phyloP scores from a whole-genome alignment of 768 basidiomycete species.

The Cystofilobasidium capitatum region DNA sequence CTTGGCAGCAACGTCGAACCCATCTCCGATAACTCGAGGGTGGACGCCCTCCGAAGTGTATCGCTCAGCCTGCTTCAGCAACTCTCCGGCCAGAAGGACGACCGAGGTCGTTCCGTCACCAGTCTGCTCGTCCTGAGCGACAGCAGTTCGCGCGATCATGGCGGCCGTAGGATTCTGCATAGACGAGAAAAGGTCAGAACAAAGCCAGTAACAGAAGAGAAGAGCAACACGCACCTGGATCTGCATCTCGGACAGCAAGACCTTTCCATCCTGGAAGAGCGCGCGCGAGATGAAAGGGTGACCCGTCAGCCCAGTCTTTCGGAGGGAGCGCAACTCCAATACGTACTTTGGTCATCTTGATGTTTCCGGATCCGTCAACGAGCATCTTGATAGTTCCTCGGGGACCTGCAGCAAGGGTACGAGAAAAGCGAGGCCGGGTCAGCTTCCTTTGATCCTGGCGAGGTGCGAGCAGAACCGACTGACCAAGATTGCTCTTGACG shows the following conservation, averaged over 20 bases:
- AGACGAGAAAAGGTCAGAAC: neutral
- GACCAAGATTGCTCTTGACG: constrained; percentile 93
- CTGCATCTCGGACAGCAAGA: constrained; percentile 97
- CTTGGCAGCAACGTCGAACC: constrained; percentile 96
- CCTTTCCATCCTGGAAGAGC: constrained; percentile 68
- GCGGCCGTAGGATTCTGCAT: constrained; percentile 83
- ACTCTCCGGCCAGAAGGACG: constrained; percentile 85
- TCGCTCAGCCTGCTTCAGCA: constrained; percentile 94
- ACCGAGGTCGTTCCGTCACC: constrained; percentile 98
- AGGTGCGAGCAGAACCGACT: constrained; percentile 16
- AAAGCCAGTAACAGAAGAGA: neutral
- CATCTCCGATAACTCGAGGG: constrained; percentile 87
- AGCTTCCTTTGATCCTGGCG: neutral
- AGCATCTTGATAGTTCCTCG: constrained; percentile 98
- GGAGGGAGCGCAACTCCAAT: constrained; percentile 1
- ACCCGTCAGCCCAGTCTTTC: neutral
- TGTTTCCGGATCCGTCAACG: constrained; percentile 93
- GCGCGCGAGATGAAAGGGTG: neutral
- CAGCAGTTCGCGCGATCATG: constrained; percentile 96
- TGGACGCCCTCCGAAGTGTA: constrained; percentile 98
- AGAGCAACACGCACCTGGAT: constrained; percentile 47
- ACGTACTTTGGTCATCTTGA: constrained; percentile 90
- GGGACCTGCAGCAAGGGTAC: constrained; percentile 54
- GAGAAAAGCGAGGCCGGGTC: constrained; percentile 8
- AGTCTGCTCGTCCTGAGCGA: constrained; percentile 97